Evolutionary conservation across 2,329 filamentous ascomycete species (phyloP).

Genomic region (Fusarium sp.): DNA sequence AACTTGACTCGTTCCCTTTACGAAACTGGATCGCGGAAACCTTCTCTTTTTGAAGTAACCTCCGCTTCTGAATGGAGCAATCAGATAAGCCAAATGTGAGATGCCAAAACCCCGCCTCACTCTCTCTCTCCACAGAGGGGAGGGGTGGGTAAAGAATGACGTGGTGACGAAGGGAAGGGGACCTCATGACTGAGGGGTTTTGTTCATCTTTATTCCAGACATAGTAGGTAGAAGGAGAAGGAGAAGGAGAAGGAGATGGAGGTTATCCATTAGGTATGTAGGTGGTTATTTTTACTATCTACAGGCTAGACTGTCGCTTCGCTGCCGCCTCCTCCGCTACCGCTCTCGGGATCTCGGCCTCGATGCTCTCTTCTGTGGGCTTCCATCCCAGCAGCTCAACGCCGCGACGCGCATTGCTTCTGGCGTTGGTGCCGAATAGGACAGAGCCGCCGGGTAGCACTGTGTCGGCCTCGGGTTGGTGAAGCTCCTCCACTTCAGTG

Average conservation of each 20-base stretch:
- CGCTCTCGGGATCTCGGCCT: conserved; percentile 51
- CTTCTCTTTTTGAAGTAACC: conserved; percentile 25
- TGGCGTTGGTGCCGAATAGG: conserved; percentile 68
- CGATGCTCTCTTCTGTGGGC: conserved; percentile 58
- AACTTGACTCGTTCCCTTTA: not conserved
- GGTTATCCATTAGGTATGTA: not conserved
- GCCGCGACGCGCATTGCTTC: conserved; percentile 61
- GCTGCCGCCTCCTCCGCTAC: conserved; percentile 41
- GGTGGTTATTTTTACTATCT: not conserved
- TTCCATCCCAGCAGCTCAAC: conserved; percentile 66
- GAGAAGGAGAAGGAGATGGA: not conserved
- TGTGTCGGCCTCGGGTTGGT: conserved; percentile 56
- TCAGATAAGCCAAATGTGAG: not conserved
- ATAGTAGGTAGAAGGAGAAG: not conserved
- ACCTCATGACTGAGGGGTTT: not conserved
- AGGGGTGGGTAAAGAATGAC: not conserved
- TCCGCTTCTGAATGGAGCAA: not conserved
- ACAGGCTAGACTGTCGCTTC: conserved; percentile 1
- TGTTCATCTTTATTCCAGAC: not conserved
- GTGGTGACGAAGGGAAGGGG: not conserved
- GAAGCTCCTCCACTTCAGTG: conserved; percentile 42
- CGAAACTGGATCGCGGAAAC: conserved; percentile 27
- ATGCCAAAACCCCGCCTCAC: not conserved
- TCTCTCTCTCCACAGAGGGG: not conserved
- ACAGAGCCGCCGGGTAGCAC: conserved; percentile 57